Base-by-base conservation (phyloP, 192 early-diverging fungal genomes). In the Backusella luteola region DNA sequence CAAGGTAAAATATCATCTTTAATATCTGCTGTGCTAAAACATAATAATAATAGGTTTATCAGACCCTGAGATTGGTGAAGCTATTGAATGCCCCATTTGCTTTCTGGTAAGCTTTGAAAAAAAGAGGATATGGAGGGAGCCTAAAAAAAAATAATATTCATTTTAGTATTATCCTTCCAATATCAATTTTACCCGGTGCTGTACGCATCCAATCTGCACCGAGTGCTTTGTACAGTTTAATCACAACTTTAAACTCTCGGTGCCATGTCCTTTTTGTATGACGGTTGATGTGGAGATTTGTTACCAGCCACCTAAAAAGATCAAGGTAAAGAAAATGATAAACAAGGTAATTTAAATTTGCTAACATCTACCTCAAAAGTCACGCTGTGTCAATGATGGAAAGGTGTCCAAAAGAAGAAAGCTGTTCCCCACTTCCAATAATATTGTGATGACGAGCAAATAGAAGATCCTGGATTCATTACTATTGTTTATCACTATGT, bases 141-240 rank as follows among this genome's bases (percentile, higher is more conserved):
- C 29, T n/a, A 29, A 32, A 32, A 32, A 32, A 38, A 52, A 29
- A 46, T 32, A 53, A 26, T 12, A 26, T 23, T 59, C 21, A 12
- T 74, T 71, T 53, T 73, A 71, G 89, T 96, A 93, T 81, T 98
- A 98, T 78, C 95, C 96, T 29, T 80, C 87, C 72, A 95, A 96
- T 84, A 95, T 96, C 85, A 98, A 98, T 85, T 90, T 93, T 81
- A 92, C 96, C 9, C 85, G 93, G 36, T 98, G 96, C 84, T 98
- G 96, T 85, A 93, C 93, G 79, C 92, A 97, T 76, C 96, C 96
- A 8, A 94, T 98, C 73, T 98, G 96, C 88, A 96, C 96, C 14
- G 96, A 98, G 75, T 98, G 96, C 80, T 96, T 98, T 87, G 91
- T 97, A 56, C 96, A 98, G 86, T 94, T 98, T 74, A 93, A 95